phyloP scores from a whole-genome alignment of 331 rosid genomes.

The Malus hybrid region DNA sequence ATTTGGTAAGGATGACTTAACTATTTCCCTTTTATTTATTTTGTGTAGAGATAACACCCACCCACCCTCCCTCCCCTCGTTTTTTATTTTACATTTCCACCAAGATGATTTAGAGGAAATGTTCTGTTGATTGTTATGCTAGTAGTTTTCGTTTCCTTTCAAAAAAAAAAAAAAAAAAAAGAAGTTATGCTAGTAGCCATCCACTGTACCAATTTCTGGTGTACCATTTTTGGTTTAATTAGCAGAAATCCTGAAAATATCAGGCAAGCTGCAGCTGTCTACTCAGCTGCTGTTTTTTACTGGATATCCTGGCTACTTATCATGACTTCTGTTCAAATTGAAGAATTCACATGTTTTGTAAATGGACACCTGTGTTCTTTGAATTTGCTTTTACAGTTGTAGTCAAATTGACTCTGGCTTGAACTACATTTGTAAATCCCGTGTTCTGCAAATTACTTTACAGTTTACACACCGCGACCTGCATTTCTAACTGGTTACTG shows the following conservation, averaged over 20 bases:
- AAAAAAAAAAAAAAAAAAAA: too few relatives aligned
- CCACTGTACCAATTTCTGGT: neutral
- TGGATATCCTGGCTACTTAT: neutral
- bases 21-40: conserved; percentile 7
- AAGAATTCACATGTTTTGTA: neutral
- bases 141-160: neutral
- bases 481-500: neutral
- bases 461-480: neutral
- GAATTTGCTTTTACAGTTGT: neutral
- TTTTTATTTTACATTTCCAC: neutral
- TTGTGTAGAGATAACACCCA: neutral
- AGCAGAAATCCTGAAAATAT: neutral
- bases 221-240: neutral
- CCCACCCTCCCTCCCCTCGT: neutral
- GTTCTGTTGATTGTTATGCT: neutral
- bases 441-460: neutral
- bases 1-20: conserved; percentile 50
- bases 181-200: neutral
- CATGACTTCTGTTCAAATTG: neutral
- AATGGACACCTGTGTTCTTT: neutral
- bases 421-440: neutral
- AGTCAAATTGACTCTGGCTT: neutral
- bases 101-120: neutral
- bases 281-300: neutral
- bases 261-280: neutral